Base-by-base conservation (phyloP, 805 yeast genomes). In the Metschnikowia chrysomelidarum region DNA sequence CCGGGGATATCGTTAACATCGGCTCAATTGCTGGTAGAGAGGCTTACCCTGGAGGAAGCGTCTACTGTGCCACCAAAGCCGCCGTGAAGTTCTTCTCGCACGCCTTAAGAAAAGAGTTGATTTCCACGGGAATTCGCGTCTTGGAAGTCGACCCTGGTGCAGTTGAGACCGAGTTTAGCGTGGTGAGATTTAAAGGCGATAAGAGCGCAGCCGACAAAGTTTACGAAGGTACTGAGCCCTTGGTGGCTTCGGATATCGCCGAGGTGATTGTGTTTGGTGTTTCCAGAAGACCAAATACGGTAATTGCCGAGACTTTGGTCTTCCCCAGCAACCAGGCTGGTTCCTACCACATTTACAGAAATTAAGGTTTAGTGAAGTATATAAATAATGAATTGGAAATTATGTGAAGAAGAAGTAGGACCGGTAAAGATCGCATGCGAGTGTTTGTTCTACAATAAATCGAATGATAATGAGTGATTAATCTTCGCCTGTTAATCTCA, bases 141-240 rank as follows among this genome's bases (percentile, higher is more conserved):
- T 38, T 64, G 44, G 69, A 64, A 49, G 62, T 64, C 15, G 65
- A 60, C 39, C 69, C 69, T 2, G 70, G 70, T 38, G 66, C 65
- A 9, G 70, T 64, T 3, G 55, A 54, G 39, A 64, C 70, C 17
- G 70, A 64, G 46, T 64, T 64, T 36, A 57, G 64, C 13, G 37
- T 56, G 24, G 65, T 64, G 24, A 53, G 70, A 32, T 57, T 51
- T 44, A 41, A 54, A 19, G 69, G 69, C 21, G 67, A 63, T 38
- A 30, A 44, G 30, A 46, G 47, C 5, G 43, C 49, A 10, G 68
- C 69, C 16, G 54, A 59, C 21, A 52, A 50, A 19, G 65, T 61
- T 12, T 64, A 64, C 41, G 53, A 52, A 32, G 67, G 67, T 9
- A 51, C 60, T 14, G 51, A 51, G 34, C 69, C 70, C 3, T 53